Conservation (phyloP, 176 grass and related monocot genomes). For the Elaeis guineensis region DNA sequence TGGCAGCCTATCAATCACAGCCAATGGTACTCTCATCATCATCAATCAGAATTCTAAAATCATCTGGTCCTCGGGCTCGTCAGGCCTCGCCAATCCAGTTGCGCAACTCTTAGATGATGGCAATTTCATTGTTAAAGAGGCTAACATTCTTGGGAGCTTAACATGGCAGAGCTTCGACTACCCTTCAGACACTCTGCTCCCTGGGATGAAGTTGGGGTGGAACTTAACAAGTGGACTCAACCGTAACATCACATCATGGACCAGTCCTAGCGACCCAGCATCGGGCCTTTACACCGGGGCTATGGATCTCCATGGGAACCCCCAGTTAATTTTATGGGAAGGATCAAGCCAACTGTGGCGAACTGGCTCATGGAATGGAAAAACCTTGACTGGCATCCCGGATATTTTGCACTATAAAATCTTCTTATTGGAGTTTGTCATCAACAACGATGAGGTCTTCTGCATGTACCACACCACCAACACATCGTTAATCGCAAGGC, state of each 20-base stretch:
- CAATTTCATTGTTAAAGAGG: slow-evolving; percentile 4
- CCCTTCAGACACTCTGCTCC: neutral
- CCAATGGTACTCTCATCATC: slow-evolving; percentile 4
- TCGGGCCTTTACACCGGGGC: neutral
- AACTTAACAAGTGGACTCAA: neutral
- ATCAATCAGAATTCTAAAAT: neutral
- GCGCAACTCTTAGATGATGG: slow-evolving; percentile 1
- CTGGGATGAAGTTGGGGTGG: slow-evolving; percentile 5
- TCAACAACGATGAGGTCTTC: neutral
- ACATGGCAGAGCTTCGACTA: slow-evolving; percentile 12
- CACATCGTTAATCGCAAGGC: neutral
- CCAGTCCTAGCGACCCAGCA: neutral
- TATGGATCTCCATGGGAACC: neutral
- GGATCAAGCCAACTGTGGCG: neutral
- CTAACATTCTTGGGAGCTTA: neutral
- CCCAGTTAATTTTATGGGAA: neutral
- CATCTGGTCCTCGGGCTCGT: neutral
- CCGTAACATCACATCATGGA: neutral
- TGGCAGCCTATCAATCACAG: slow-evolving; percentile 3
- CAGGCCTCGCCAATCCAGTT: neutral
- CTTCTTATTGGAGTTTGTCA: neutral
- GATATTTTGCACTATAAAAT: too few species aligned
- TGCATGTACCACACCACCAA: neutral
- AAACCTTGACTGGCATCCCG: neutral
- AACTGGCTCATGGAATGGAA: neutral